phyloP scores from a whole-genome alignment of 805 yeast genomes.

The Candida silvatica region DNA sequence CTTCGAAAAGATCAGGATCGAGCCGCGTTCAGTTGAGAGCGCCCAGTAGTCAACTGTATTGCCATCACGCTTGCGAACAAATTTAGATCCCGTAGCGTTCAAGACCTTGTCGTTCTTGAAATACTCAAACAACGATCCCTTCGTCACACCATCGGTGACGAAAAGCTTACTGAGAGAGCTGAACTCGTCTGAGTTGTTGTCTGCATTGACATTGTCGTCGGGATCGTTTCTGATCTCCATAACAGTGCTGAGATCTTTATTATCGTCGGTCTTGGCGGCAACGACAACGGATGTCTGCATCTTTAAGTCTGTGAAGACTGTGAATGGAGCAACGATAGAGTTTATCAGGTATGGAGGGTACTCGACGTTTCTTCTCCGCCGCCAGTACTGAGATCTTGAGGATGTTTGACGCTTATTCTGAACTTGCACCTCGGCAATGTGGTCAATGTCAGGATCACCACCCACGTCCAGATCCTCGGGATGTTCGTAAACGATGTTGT shows the following conservation, averaged over 20 bases:
- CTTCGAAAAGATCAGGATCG: conserved; percentile 36
- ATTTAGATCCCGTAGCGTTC: conserved; percentile 23
- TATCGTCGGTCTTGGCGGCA: conserved; percentile 7
- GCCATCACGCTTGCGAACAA: conserved; percentile 24
- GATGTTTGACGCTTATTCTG: conserved; percentile 26
- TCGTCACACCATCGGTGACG: conserved; percentile 5
- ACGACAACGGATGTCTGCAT: conserved; percentile 23
- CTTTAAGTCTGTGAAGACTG: conserved; percentile 21
- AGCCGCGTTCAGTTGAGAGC: conserved; percentile 51
- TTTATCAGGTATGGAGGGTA: conserved; percentile 21
- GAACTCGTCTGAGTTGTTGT: conserved; percentile 25
- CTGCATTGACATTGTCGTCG: conserved; percentile 15
- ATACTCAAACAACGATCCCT: conserved; percentile 30
- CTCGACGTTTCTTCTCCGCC: conserved; percentile 23
- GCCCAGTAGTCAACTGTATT: conserved; percentile 46
- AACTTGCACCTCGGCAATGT: conserved; percentile 23
- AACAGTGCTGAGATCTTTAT: conserved; percentile 14
- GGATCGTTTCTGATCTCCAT: conserved; percentile 19
- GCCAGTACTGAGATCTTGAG: conserved; percentile 8
- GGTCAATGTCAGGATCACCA: conserved; percentile 40
- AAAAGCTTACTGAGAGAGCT: conserved; percentile 24
- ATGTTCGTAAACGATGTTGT: conserved; percentile 24
- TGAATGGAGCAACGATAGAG: conserved; percentile 17
- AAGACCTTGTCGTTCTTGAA: conserved; percentile 32
- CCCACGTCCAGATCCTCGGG: conserved; percentile 15